Evolutionary conservation across 2,329 filamentous ascomycete species (phyloP).

Genomic region (Colletotrichum caudatum): DNA sequence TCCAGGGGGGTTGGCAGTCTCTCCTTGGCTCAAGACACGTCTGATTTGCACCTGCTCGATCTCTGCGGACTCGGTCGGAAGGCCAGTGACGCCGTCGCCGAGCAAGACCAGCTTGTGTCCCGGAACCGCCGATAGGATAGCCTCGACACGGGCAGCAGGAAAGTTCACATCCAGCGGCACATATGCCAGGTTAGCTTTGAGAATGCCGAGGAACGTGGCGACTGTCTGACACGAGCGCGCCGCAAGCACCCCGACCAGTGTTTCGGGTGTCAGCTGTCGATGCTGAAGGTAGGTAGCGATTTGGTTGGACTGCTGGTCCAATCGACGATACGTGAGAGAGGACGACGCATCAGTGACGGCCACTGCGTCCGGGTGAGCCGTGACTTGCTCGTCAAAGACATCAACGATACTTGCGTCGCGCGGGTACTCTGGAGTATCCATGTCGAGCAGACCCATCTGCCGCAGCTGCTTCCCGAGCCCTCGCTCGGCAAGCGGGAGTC

Average conservation of each 20-base stretch:
- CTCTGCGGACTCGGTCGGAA: not conserved
- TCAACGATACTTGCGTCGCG: conserved; percentile 44
- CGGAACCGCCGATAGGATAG: conserved; percentile 29
- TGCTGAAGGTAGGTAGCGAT: conserved; percentile 42
- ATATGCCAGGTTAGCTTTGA: conserved; percentile 43
- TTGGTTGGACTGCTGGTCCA: conserved; percentile 42
- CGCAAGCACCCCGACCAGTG: conserved; percentile 42
- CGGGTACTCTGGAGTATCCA: conserved; percentile 32
- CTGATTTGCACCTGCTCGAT: conserved; percentile 7
- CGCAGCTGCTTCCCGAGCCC: conserved; percentile 29
- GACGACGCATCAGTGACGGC: conserved; percentile 43
- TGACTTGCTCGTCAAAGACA: conserved; percentile 43
- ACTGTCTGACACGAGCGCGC: conserved; percentile 44
- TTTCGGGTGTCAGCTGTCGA: conserved; percentile 22
- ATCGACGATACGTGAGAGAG: conserved; percentile 43
- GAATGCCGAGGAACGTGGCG: conserved; percentile 35
- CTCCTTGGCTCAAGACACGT: not conserved
- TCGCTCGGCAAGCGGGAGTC: not conserved
- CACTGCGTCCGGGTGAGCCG: conserved; percentile 17
- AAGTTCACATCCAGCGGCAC: conserved; percentile 42
- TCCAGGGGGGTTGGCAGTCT: no score
- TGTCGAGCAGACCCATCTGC: conserved; percentile 35
- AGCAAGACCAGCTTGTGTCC: conserved; percentile 32
- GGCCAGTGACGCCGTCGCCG: not conserved
- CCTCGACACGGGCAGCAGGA: conserved; percentile 32